phyloP scores from a whole-genome alignment of 2,329 filamentous ascomycete genomes.

The Coniochaeta sp. region DNA sequence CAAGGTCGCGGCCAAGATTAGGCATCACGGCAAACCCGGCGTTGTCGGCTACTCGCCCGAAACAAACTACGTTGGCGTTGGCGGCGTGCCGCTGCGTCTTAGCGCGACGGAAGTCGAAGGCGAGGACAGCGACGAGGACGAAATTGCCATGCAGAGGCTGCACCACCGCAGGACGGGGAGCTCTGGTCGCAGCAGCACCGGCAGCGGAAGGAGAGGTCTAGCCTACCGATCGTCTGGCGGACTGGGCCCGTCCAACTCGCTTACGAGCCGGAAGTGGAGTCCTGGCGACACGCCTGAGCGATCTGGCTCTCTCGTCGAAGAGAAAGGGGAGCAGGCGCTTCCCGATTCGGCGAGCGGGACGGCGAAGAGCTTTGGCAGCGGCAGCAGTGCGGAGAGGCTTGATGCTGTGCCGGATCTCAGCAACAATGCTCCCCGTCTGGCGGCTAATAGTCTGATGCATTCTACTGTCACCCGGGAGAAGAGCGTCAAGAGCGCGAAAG shows the following conservation, averaged over 20 bases:
- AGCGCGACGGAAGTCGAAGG: conserved; percentile 95
- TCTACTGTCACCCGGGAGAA: conserved; percentile 55
- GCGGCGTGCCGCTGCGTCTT: conserved; percentile 81
- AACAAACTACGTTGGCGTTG: conserved; percentile 64
- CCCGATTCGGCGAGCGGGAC: conserved; percentile 38
- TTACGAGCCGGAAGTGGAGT: conserved; percentile 36
- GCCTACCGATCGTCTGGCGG: conserved; percentile 46
- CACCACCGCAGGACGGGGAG: conserved; percentile 67
- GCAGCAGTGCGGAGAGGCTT: conserved; percentile 53
- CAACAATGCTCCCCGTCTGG: conserved; percentile 38
- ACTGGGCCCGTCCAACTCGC: conserved; percentile 22
- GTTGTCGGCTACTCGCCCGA: conserved; percentile 73
- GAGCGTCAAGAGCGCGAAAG: conserved; percentile 61
- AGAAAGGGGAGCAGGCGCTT: conserved; percentile 24
- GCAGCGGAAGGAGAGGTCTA: conserved; percentile 41
- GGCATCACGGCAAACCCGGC: conserved; percentile 76
- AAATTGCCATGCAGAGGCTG: conserved; percentile 40
- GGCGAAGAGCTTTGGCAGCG: conserved; percentile 45
- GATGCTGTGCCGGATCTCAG: conserved; percentile 52
- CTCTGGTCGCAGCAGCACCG: conserved; percentile 65
- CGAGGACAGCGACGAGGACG: conserved; percentile 74
- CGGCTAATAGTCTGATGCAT: conserved; percentile 51
- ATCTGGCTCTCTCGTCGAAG: conserved; percentile 43
- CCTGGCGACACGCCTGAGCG: conserved; percentile 51
- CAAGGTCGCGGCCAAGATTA: conserved; percentile 76